Percentiles rank a stretch among this genome's conserved stretches.
These are phyloP conservation scores for Xylariaceae sp. DNA, from an alignment of 2,329 filamentous ascomycete genomes.

Conservation along the genomic window DNA sequence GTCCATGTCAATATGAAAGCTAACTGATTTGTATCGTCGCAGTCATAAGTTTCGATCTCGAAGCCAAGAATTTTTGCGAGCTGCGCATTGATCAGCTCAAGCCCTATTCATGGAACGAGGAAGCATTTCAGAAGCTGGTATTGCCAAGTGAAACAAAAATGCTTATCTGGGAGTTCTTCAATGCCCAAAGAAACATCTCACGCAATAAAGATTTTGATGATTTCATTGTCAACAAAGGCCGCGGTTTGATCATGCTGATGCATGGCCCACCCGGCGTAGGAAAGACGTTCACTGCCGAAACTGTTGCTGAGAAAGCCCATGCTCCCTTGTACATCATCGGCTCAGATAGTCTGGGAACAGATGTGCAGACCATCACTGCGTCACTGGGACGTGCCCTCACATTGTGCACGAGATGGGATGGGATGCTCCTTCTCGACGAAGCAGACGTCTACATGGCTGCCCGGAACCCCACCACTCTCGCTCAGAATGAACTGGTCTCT, in stretches of 20 bases:
- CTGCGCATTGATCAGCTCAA: slow-evolving; percentile 26
- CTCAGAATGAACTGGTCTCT: slow-evolving; percentile 38
- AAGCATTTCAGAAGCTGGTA: slow-evolving; percentile 35
- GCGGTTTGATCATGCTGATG: slow-evolving; percentile 35
- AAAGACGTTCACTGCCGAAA: slow-evolving; percentile 38
- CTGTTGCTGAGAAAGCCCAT: slow-evolving; percentile 36
- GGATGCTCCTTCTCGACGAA: slow-evolving; percentile 42
- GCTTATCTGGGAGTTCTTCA: slow-evolving; percentile 36
- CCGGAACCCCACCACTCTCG: slow-evolving; percentile 31
- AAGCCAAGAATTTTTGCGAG: slow-evolving; percentile 32
- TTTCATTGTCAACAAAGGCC: slow-evolving; percentile 34
- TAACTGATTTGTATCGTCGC: no score
- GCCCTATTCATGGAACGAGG: slow-evolving; percentile 34
- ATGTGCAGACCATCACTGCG: slow-evolving; percentile 32
- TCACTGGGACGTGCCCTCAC: slow-evolving; percentile 32
- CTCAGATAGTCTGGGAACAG: slow-evolving; percentile 37
- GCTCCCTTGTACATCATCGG: slow-evolving; percentile 39
- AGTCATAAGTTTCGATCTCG: slow-evolving; percentile 35
- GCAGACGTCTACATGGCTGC: slow-evolving; percentile 40
- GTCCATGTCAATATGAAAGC: no score
- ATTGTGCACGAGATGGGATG: slow-evolving; percentile 39
- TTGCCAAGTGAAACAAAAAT: slow-evolving; percentile 36
- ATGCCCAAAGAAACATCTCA: slow-evolving; percentile 31
- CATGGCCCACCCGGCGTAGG: slow-evolving; percentile 36
- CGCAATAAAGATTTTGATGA: slow-evolving; percentile 30